Evolutionary conservation across 257 asterid genomes (phyloP), one percentile per base, ranked within the genome.

Genomic region (Fraxinus pennsylvanica): DNA sequence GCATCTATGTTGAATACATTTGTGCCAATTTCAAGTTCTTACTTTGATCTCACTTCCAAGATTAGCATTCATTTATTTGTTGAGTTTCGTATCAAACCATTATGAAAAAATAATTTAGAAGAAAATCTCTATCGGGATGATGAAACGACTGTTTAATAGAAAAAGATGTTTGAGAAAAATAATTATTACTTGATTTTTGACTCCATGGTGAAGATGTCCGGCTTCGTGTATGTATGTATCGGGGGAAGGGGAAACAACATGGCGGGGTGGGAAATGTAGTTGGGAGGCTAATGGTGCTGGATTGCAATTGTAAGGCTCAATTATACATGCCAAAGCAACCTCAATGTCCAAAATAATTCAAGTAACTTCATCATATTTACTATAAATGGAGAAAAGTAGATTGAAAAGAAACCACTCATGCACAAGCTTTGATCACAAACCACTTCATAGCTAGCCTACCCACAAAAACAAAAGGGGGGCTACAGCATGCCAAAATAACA

Each of bases 401-500:
- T 27, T 12, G 35, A 27, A n/a, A 63, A 10, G 69, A 63, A 63
- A 63, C 69, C 69, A 63, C 69, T 9, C 33, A 63, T 63, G n/a
- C 69, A 63, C 33, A 63, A 63, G 33, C 69, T 63, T 63, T 63
- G 69, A 63, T 10, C 36, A 63, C 69, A 63, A 63, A 63, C 8
- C 69, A 63, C 2, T 63, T 63, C 17, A 63, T 63, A 0, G 36
- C 69, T 10, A 25, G 27, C 69, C 69, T 6, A 10, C 19, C 69
- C 68, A 61, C 17, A 3, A 25, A 25, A 7, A 63, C 69, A 8
- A 63, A 27, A 27, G 17, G 36, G 17, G 35, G 3, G 30, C 14
- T 21, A 22, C 69, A 63, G 36, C 35, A 27, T 1, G 69, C 69
- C 69, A 25, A 19, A 25, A 63, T 27, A 25, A 63, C 33, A 25